These are phyloP conservation scores for Lipomyces mesembrius DNA, from an alignment of 805 yeast genomes.

Conservation along the genomic window DNA sequence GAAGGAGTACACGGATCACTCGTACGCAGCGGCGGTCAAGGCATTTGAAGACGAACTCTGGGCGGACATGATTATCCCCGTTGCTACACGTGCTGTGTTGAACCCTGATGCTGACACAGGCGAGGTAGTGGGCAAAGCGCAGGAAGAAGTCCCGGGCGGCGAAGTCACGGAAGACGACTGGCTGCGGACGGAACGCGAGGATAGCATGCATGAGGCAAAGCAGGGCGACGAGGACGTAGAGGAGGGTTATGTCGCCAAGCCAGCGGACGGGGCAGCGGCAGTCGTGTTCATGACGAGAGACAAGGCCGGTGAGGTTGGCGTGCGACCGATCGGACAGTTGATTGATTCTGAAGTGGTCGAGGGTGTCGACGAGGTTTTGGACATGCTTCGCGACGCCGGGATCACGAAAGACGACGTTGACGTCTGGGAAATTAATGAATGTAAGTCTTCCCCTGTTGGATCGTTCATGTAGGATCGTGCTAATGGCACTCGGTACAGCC, in stretches of 20 bases:
- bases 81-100: conserved; percentile 41
- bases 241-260: conserved; percentile 87
- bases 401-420: conserved; percentile 65
- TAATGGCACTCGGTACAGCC: conserved; percentile 49
- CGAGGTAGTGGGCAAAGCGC: conserved; percentile 10
- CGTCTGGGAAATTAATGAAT: conserved; percentile 79
- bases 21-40: conserved; percentile 71
- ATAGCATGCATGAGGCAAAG: conserved; percentile 46
- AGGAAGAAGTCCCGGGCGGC: conserved; percentile 28
- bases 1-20: conserved; percentile 77
- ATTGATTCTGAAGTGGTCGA: conserved; percentile 87
- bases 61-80: conserved; percentile 76
- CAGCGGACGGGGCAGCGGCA: conserved; percentile 93
- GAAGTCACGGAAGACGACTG: conserved; percentile 20
- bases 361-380: conserved; percentile 86
- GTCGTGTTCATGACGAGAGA: conserved; percentile 73
- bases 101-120: not conserved
- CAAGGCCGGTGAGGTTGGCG: conserved; percentile 72
- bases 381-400: conserved; percentile 78
- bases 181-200: conserved; percentile 41
- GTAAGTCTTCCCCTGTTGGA: conserved; percentile 1
- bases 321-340: conserved; percentile 79
- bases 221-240: conserved; percentile 46
- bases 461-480: not conserved
- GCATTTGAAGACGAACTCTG: conserved; percentile 67